phyloP scores from a whole-genome alignment of 331 rosid species.

The Telfairia occidentalis region DNA sequence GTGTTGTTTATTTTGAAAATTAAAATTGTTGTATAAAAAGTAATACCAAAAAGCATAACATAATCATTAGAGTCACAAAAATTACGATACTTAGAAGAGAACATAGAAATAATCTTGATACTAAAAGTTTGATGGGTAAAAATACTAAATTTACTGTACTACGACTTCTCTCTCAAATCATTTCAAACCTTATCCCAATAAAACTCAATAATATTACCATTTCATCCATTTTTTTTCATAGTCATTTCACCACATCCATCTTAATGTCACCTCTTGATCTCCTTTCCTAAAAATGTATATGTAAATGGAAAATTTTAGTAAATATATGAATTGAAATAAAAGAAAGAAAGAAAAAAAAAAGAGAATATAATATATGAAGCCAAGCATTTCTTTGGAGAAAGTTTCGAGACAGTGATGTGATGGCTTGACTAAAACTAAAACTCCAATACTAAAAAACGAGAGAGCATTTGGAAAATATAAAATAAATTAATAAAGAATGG shows the following conservation, averaged over 20 bases:
- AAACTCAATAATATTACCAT: not conserved
- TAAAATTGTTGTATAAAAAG: too few relatives aligned
- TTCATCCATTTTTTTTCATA: not conserved
- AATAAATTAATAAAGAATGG: not conserved
- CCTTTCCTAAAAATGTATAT: not conserved
- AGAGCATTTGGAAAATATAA: not conserved
- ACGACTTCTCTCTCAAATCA: not conserved
- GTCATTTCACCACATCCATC: not conserved
- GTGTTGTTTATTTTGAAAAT: too few relatives aligned
- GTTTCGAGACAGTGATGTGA: slow-evolving; percentile 1
- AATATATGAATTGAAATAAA: too few relatives aligned
- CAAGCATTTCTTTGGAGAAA: not conserved
- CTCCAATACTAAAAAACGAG: not conserved
- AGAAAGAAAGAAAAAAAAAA: too few relatives aligned
- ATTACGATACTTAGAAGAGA: not conserved
- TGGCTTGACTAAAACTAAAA: not conserved
- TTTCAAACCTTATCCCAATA: not conserved
- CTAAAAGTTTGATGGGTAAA: not conserved
- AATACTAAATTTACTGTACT: not conserved
- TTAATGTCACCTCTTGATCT: not conserved
- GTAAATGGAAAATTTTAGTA: not conserved
- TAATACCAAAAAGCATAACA: not conserved
- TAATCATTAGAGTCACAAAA: not conserved
- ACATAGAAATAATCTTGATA: not conserved
- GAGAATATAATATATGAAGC: not conserved